Evolutionary conservation across 1,139 yeast genomes (phyloP), one percentile per base, ranked within the genome.

Genomic region (Petasospora rhodanensis): DNA sequence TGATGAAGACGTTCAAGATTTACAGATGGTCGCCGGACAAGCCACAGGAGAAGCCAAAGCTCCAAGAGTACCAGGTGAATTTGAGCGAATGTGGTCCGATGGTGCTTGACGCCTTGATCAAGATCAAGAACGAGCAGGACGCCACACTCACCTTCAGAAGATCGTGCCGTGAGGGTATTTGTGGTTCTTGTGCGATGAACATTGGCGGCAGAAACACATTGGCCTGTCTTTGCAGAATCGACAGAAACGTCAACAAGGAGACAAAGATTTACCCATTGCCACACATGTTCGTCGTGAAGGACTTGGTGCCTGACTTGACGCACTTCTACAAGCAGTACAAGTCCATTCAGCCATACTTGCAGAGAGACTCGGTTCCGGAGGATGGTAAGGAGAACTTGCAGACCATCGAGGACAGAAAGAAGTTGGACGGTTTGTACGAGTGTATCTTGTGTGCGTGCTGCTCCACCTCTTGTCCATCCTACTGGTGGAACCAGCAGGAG

Each of bases 401-500:
- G 67, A 73, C 87, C 52, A 75, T 86, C 49, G 95, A 73, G 47
- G 98, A 91, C 68, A 82, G 99, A 68, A 87, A 84, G 66, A 93
- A 91, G 69, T 76, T 91, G 58, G 97, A 91, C 62, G 97, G 98
- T 40, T 70, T 91, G 53, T 91, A 91, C 66, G 98, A 91, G 67
- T 91, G 98, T 72, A 91, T 91, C 54, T 73, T 91, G 58, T 91
- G 98, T 71, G 98, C 98, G 18, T 91, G 98, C 68, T 91, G 98
- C 67, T 89, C 97, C 24, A 93, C 99, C 32, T 79, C 98, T 21
- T 91, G 99, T 71, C 98, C 99, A 35, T 87, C 97, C 7, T 93
- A 93, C 75, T 93, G 99, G 98, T 93, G 99, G 99, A 93, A 93
- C 69, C 96, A 87, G 68, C 95, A 89, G 66, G 95, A 93, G 70